A percentile compares a stretch with the other conserved stretches of the same genome.
These are phyloP conservation scores for Penicillium polonicum DNA, from an alignment of 2,329 filamentous ascomycete genomes.

Conservation along the genomic window DNA sequence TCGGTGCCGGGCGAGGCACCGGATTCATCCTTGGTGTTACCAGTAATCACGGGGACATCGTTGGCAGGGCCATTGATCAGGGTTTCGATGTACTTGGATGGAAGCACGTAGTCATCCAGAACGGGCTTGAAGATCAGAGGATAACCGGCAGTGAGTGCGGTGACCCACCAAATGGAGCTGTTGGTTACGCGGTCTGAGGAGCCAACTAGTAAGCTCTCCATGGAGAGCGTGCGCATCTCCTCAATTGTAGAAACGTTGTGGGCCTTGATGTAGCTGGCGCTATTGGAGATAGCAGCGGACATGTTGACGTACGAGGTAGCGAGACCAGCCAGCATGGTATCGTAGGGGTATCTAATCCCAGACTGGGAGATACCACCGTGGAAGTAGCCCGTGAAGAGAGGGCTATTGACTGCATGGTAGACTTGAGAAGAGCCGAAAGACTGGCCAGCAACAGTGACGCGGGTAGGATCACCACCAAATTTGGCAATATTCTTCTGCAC, in stretches of 20 bases:
- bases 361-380: too few species aligned
- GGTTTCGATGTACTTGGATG: conserved; percentile 27
- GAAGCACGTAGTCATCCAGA: conserved; percentile 28
- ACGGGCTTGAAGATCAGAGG: conserved; percentile 33
- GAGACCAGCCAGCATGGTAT: too few species aligned
- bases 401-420: conserved; percentile 3
- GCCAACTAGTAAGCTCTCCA: conserved; percentile 26
- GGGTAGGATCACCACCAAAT: conserved; percentile 53
- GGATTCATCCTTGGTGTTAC: conserved; percentile 38
- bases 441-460: conserved; percentile 45
- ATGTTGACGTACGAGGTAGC: too few species aligned
- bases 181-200: conserved; percentile 28
- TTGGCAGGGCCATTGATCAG: conserved; percentile 31
- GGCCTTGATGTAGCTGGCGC: conserved; percentile 26
- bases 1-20: conserved; percentile 25
- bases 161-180: conserved; percentile 30
- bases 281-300: conserved; percentile 13
- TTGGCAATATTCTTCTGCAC: conserved; percentile 51
- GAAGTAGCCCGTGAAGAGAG: too few species aligned
- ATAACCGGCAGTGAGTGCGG: conserved; percentile 28
- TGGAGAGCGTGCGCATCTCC: conserved; percentile 25
- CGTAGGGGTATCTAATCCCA: too few species aligned
- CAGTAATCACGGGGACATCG: conserved; percentile 39
- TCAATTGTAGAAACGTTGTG: conserved; percentile 27
- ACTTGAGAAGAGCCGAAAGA: conserved; percentile 33